phyloP scores from a whole-genome alignment of 2,329 filamentous ascomycete genomes.

The Epichloe bromicola region DNA sequence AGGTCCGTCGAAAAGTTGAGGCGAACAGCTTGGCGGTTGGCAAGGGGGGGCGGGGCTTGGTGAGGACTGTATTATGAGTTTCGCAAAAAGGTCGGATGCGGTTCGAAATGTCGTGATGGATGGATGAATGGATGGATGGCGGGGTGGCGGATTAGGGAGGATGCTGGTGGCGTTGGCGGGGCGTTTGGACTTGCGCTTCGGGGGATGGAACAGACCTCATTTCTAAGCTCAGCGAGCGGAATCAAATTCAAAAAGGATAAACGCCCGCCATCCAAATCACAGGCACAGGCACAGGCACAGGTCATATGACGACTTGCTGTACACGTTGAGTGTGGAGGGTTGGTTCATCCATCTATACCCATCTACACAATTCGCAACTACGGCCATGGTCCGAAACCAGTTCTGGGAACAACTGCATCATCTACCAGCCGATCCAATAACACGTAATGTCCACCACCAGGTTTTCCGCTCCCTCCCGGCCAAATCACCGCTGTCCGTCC shows the following conservation, averaged over 20 bases:
- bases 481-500: conserved; percentile 11
- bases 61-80: too few species aligned
- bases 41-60: too few species aligned
- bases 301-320: background rate
- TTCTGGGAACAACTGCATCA: background rate
- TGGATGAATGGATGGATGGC: background rate
- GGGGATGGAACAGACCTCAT: conserved; percentile 2
- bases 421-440: too few species aligned
- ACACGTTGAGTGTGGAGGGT: background rate
- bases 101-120: background rate
- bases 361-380: background rate
- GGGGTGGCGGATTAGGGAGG: too few species aligned
- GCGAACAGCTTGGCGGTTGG: conserved; percentile 77
- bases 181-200: too few species aligned
- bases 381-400: background rate
- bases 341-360: background rate
- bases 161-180: too few species aligned
- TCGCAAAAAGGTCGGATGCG: background rate
- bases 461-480: too few species aligned
- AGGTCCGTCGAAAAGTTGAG: conserved; percentile 61
- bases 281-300: too few species aligned
- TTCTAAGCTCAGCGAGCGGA: conserved; percentile 8
- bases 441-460: too few species aligned
- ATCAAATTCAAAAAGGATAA: too few species aligned
- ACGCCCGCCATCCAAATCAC: too few species aligned